Percentiles rank a stretch among this genome's conserved stretches.
phyloP scores from a whole-genome alignment of 257 asterid species.

The Gentiana dahurica region DNA sequence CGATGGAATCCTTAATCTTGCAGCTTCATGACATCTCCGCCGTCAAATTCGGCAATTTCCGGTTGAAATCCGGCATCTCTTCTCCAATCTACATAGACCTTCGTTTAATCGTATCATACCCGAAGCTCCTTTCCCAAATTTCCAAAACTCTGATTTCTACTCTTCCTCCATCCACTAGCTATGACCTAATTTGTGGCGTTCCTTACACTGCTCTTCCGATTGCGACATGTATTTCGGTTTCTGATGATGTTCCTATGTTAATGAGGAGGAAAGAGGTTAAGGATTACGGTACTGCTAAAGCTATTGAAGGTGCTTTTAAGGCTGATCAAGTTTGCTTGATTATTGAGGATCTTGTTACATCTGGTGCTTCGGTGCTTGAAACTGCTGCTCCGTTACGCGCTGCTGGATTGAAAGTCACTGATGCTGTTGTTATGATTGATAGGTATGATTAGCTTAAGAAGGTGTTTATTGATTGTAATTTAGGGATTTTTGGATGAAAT shows the following conservation, averaged over 20 bases:
- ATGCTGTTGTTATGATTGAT: conserved; percentile 92
- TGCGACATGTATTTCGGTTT: conserved; percentile 69
- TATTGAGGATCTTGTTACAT: conserved; percentile 89
- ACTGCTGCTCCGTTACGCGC: conserved; percentile 83
- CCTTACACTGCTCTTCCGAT: conserved; percentile 97
- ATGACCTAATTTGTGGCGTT: conserved; percentile 84
- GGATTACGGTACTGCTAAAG: conserved; percentile 84
- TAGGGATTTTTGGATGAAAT: neutral
- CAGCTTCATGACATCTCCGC: conserved; percentile 91
- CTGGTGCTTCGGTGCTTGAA: conserved; percentile 90
- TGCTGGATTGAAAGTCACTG: conserved; percentile 73
- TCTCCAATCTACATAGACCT: conserved; percentile 98
- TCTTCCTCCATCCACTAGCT: conserved; percentile 48
- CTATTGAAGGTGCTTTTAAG: conserved; percentile 68
- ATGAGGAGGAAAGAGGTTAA: conserved; percentile 97
- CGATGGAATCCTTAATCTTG: conserved; percentile 67
- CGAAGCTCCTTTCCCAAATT: conserved; percentile 64
- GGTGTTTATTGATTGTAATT: neutral
- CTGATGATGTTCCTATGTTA: conserved; percentile 61
- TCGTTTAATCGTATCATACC: conserved; percentile 86
- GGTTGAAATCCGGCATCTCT: conserved; percentile 86
- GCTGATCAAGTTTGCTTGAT: conserved; percentile 53
- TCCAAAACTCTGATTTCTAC: conserved; percentile 49
- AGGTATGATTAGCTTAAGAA: conserved; percentile 27
- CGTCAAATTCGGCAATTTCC: conserved; percentile 90